Base-by-base conservation (phyloP, 2,329 filamentous ascomycete genomes). In the Verticillium zaregamsianum region DNA sequence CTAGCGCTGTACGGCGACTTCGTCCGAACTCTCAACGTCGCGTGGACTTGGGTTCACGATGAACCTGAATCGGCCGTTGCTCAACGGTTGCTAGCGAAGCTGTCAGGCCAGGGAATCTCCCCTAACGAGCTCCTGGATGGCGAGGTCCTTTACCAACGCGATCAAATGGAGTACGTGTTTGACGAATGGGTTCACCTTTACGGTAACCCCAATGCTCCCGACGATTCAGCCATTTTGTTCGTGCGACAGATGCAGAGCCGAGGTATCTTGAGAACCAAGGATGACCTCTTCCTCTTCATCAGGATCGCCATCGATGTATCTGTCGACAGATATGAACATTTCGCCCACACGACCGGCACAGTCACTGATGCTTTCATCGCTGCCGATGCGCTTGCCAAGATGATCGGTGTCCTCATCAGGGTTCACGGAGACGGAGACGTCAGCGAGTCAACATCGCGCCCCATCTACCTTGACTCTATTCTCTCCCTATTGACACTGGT, bases 91-190 rank as follows among this genome's bases (percentile, higher is more conserved):
- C 90, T 93, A 72, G 79, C 81, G 73, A 92, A 79, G 77, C 84
- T 78, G 20, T 79, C 49, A 74, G 76, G 52, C 76, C 80, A 3
- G 74, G 75, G 2, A 1, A 32, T 55, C 9, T 31, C 31, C 32
- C 25, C 15, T 65, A 72, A 64, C 72, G 79, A 58, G 80, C 82
- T 66, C 74, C 82, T 60, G 74, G 82, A 81, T 33, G 86, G 83
- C 25, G 85, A 89, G 61, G 82, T 86, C 58, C 74, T 78, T 45
- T 81, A 85, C 35, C 88, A 88, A 67, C 86, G 88, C 65, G 92
- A 96, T 64, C 92, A 97, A 73, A 87, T 96, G 76, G 92, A 96
- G 68, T 98, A 99, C 72, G 84, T 97, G 23, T 97, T 99, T 70
- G 93, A 94, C 54, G 95, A 99, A 77, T 99, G 95, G 95, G 86